Evolutionary conservation across 176 grass and related monocot species (phyloP).

Genomic region (Chrysopogon serrulatus): DNA sequence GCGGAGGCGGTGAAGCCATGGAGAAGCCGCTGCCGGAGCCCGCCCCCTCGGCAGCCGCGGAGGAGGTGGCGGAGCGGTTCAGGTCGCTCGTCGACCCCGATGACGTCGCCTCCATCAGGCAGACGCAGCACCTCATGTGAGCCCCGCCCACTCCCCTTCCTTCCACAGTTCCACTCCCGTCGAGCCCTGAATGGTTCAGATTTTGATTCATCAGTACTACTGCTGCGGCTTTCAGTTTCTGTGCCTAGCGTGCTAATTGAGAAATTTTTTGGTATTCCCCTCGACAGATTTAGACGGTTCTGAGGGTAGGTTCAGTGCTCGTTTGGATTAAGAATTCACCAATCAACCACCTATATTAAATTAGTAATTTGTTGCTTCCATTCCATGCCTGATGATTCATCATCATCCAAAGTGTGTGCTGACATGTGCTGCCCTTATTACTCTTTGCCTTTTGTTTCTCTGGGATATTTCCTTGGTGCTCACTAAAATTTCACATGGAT

Average conservation of each 20-base stretch:
- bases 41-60: slow-evolving; percentile 43
- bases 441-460: not conserved
- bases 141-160: not conserved
- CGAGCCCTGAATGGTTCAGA: not conserved
- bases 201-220: not conserved
- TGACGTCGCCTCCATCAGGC: slow-evolving; percentile 53
- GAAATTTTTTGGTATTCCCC: not conserved
- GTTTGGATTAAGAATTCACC: not conserved
- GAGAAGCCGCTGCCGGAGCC: slow-evolving; percentile 30
- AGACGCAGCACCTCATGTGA: slow-evolving; percentile 79
- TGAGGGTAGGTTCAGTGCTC: not conserved
- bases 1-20: not conserved
- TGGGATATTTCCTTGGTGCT: not conserved
- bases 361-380: not conserved
- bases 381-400: not conserved
- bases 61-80: slow-evolving; percentile 62
- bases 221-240: not conserved
- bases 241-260: not conserved
- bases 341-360: not conserved
- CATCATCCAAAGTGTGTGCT: not conserved
- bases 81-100: slow-evolving; percentile 45
- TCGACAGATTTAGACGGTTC: not conserved
- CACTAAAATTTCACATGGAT: not conserved
- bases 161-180: not conserved
- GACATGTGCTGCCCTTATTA: not conserved